These are phyloP conservation scores for Colletotrichum sidae DNA, from an alignment of 2,329 filamentous ascomycete species.

Conservation along the genomic window DNA sequence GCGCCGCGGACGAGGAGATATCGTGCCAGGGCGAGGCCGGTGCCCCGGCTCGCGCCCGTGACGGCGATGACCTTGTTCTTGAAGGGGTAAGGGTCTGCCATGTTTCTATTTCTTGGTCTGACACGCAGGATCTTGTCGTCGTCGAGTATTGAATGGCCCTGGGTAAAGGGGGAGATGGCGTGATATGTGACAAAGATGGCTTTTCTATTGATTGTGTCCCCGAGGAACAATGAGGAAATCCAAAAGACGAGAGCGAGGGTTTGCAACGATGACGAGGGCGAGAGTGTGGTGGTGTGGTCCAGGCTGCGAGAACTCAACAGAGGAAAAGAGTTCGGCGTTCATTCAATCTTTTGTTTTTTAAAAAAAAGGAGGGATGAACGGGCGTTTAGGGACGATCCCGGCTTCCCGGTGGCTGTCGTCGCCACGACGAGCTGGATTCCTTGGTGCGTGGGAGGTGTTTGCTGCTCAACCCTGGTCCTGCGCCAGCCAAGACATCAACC, in stretches of 20 bases:
- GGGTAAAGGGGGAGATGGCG: neutral
- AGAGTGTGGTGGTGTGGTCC: neutral
- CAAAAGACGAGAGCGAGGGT: neutral
- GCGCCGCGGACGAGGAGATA: slow-evolving; percentile 44
- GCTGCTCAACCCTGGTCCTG: neutral
- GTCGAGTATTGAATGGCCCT: neutral
- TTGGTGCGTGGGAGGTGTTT: neutral
- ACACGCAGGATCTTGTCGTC: neutral
- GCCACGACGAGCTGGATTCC: neutral
- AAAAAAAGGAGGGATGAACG: too few relatives aligned
- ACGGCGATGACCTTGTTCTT: slow-evolving; percentile 40
- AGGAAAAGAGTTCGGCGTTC: neutral
- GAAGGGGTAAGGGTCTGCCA: slow-evolving; percentile 40
- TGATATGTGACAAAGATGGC: neutral
- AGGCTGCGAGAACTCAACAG: neutral
- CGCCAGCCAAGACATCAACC: neutral
- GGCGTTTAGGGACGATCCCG: too few relatives aligned
- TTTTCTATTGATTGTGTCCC: neutral
- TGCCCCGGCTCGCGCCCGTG: slow-evolving; percentile 33
- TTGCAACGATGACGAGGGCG: too few relatives aligned
- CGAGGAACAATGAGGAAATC: neutral
- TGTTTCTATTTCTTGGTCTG: slow-evolving; percentile 17
- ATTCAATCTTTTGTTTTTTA: neutral
- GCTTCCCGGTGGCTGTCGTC: too few relatives aligned
- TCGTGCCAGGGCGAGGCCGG: slow-evolving; percentile 38